Evolutionary conservation across 176 grass and related monocot species (phyloP).

Genomic region (Rhynchospora tenuis): DNA sequence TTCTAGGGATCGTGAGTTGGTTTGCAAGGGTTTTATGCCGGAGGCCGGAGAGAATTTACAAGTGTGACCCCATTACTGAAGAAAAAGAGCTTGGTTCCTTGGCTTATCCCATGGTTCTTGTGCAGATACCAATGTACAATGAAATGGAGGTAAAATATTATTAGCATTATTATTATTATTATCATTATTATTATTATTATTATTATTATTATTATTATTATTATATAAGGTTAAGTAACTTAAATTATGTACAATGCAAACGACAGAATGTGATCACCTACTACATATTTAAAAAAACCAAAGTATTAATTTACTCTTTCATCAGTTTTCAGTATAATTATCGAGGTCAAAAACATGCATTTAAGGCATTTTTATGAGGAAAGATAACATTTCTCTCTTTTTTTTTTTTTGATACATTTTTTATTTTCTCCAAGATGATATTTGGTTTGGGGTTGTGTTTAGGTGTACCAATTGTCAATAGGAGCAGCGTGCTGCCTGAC

Average conservation of each 20-base stretch:
- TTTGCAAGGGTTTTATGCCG: constrained; percentile 26
- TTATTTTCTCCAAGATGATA: not conserved
- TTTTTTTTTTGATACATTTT: too few species aligned
- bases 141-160: constrained; percentile 63
- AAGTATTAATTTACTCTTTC: not conserved
- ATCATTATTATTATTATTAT: not conserved
- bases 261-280: not conserved
- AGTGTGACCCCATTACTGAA: constrained; percentile 29
- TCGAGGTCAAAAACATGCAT: too few species aligned
- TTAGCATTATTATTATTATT: too few species aligned
- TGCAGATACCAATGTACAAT: constrained; percentile 94
- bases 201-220: too few species aligned
- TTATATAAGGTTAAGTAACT: not conserved
- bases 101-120: constrained; percentile 69
- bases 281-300: not conserved
- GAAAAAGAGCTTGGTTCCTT: constrained; percentile 39
- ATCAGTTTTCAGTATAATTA: not conserved
- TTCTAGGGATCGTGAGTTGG: constrained; percentile 39
- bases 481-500: constrained; percentile 65
- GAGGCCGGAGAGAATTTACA: constrained; percentile 30
- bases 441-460: not conserved
- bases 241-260: not conserved
- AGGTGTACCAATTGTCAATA: constrained; percentile 83
- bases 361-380: too few species aligned
- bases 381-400: too few species aligned